These are phyloP conservation scores for Lasiodiplodia sp. DNA, from an alignment of 2,329 filamentous ascomycete species.

Conservation along the genomic window DNA sequence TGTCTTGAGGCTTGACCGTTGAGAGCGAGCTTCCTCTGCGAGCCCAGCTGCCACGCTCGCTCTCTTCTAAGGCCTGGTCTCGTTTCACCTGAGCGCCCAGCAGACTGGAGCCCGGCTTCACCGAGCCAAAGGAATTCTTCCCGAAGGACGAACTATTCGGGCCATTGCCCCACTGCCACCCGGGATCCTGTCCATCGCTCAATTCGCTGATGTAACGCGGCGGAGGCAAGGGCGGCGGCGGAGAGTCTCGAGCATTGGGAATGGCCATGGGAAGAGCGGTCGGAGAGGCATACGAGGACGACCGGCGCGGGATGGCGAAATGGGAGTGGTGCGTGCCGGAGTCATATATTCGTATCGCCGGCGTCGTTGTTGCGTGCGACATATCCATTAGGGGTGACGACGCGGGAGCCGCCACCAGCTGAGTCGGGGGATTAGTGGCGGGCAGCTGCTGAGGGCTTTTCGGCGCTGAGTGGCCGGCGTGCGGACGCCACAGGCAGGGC, in stretches of 20 bases:
- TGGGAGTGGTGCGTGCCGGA: slow-evolving; percentile 44
- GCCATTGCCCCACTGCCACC: slow-evolving; percentile 69
- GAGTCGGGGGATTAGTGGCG: slow-evolving; percentile 35
- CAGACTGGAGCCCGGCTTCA: slow-evolving; percentile 58
- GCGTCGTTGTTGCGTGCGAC: slow-evolving; percentile 45
- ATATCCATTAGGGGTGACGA: slow-evolving; percentile 39
- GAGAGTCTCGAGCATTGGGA: slow-evolving; percentile 60
- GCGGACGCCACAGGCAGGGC: slow-evolving; percentile 26
- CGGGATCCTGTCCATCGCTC: slow-evolving; percentile 65
- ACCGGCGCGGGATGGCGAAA: slow-evolving; percentile 39
- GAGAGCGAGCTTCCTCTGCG: slow-evolving; percentile 51
- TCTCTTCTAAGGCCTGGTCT: slow-evolving; percentile 37
- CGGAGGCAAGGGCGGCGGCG: slow-evolving; percentile 71
- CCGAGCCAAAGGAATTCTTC: slow-evolving; percentile 50
- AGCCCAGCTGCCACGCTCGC: slow-evolving; percentile 37
- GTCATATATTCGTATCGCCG: slow-evolving; percentile 53
- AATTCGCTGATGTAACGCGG: slow-evolving; percentile 65
- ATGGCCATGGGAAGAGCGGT: slow-evolving; percentile 68
- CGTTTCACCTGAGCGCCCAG: slow-evolving; percentile 42
- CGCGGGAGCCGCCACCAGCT: slow-evolving; percentile 45
- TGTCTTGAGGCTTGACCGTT: slow-evolving; percentile 45
- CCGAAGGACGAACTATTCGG: slow-evolving; percentile 57
- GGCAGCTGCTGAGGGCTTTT: slow-evolving; percentile 25
- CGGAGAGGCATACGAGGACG: slow-evolving; percentile 46
- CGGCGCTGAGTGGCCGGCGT: slow-evolving; percentile 27